Percentiles rank a stretch among this genome's conserved stretches.
phyloP scores from a whole-genome alignment of 2,329 filamentous ascomycete genomes.

The Aspergillus melleus region DNA sequence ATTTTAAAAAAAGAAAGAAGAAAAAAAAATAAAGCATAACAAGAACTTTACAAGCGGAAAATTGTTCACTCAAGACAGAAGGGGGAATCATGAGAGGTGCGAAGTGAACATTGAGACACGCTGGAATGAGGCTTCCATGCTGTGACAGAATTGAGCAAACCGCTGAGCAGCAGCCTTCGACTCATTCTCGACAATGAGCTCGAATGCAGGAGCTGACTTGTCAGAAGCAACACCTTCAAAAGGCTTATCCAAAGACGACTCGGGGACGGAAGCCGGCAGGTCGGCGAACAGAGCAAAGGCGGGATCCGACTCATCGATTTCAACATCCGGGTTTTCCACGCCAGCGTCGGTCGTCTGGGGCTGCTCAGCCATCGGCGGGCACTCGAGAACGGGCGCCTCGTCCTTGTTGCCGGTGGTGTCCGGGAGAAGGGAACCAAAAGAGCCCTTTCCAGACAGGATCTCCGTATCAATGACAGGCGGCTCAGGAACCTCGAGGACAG shows the following conservation, averaged over 20 bases:
- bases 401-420: conserved; percentile 49
- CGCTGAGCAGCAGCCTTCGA: conserved; percentile 27
- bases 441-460: conserved; percentile 70
- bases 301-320: conserved; percentile 57
- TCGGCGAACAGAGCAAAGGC: conserved; percentile 54
- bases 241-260: conserved; percentile 29
- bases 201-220: conserved; percentile 63
- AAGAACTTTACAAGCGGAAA: conserved; percentile 22
- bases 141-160: conserved; percentile 40
- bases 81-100: conserved; percentile 40
- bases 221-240: conserved; percentile 59
- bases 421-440: conserved; percentile 44
- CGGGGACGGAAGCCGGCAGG: conserved; percentile 38
- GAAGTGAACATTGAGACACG: conserved; percentile 42
- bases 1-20: conserved; percentile 6
- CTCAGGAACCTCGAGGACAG: conserved; percentile 69
- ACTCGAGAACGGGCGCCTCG: conserved; percentile 51
- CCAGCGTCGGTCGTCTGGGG: conserved; percentile 17
- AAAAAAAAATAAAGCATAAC: conserved; percentile 12
- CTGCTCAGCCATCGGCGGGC: conserved; percentile 23
- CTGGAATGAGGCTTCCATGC: conserved; percentile 44
- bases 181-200: conserved; percentile 59
- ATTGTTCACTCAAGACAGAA: conserved; percentile 20
- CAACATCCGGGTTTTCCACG: conserved; percentile 37
- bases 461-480: conserved; percentile 62